These are phyloP conservation scores for Paramecium tetraurelia DNA, from an alignment of 73 alveolate genomes.

Conservation along the genomic window DNA sequence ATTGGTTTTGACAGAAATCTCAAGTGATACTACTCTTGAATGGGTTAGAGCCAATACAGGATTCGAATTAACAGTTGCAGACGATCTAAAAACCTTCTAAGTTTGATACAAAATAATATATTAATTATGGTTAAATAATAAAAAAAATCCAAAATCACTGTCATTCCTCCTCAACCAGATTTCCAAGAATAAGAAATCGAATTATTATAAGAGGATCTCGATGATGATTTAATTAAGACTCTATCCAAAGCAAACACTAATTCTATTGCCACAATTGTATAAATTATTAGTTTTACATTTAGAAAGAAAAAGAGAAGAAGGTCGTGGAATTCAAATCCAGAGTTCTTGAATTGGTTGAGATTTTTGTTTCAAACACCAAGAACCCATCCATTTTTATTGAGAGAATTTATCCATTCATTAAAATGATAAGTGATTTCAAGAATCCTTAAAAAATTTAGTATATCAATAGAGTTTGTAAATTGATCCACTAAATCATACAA, in stretches of 20 bases:
- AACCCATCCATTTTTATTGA: background rate
- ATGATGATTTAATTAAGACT: background rate
- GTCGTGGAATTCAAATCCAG: constrained; percentile 1
- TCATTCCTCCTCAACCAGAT: constrained; percentile 26
- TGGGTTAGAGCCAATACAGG: constrained; percentile 73
- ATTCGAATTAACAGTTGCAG: constrained; percentile 65
- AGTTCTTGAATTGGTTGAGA: constrained; percentile 14
- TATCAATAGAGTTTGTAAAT: background rate
- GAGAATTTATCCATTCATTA: background rate
- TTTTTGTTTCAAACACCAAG: background rate
- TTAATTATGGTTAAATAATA: background rate
- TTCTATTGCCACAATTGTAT: background rate
- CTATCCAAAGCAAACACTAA: background rate
- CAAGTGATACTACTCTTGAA: constrained; percentile 72
- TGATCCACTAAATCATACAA: background rate
- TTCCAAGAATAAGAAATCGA: background rate
- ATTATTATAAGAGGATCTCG: background rate
- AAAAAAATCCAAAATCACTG: background rate
- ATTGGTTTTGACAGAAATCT: constrained; percentile 69
- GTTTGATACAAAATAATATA: constrained; percentile 37
- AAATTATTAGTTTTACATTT: background rate
- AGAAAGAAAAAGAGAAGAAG: constrained; percentile 20
- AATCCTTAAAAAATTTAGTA: background rate
- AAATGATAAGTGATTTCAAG: background rate
- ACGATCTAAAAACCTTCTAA: constrained; percentile 63